Base-by-base conservation (phyloP, 2,329 filamentous ascomycete species). In the Mariannaea elegans region DNA sequence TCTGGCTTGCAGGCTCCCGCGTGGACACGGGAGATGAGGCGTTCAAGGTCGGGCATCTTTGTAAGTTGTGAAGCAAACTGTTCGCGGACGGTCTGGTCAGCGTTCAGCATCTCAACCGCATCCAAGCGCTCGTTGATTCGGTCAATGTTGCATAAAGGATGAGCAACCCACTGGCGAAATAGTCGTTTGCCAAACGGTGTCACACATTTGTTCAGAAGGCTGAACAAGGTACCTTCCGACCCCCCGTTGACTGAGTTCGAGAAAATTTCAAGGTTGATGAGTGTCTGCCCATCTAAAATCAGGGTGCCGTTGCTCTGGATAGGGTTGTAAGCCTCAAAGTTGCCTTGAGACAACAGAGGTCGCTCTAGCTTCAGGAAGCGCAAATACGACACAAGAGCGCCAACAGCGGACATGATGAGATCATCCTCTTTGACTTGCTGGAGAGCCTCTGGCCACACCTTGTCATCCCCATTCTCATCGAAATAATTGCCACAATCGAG, bases 181-280 rank as follows among this genome's bases (percentile, higher is more conserved):
- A 97, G 87, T 10, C 95, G 90, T 78, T 99, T 99, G 57, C 95
- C 95, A 72, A 99, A 99, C 0, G 95, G 94, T 3, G 95, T 98
- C 63, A 97, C 90, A 73, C 95, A 99, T 50, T 93, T 88, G 75
- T 99, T 98, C 51, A 99, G 85, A 64, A 99, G 87, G 50, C 86
- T 86, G 76, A 98, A 99, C 2, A 99, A 79, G 0, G 95, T 98
- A 7, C 95, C 95, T 36, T 97, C 91, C 1, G 83, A 75, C 13
- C 92, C 88, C 7, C 94, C 94, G 72, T 97, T 94, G 65, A 91
- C 93, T 0, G 90, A 94, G 76, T 99, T 99, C 68, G 93, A 86
- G 68, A 99, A 99, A 5, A 99, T 87, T 74, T 99, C 95, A n/a
- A 99, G 87, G 71, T 99, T 99, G 81, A 97, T 96, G 68, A 99